Evolutionary conservation across 2,329 filamentous ascomycete species (phyloP), one percentile per base, ranked within the genome.

Genomic region (Cytospora piceae): DNA sequence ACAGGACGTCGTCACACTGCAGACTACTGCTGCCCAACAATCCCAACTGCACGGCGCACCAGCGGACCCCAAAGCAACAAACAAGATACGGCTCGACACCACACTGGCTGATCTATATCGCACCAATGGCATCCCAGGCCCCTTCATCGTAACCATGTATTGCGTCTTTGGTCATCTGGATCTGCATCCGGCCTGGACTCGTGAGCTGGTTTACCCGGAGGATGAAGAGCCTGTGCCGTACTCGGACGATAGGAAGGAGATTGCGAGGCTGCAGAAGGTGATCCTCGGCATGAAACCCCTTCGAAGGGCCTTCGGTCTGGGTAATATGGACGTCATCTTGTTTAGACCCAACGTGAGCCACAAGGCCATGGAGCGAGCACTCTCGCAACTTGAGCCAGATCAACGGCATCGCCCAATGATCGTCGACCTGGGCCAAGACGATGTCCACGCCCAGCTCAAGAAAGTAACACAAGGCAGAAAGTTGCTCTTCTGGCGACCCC

Each of bases 161-260:
- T 72, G 70, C 27, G 70, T 72, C 54, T 72, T 72, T 51, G 69
- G 64, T 1, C 69, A 70, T 17, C 58, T 72, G 64, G 70, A 72
- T 31, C 68, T 72, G 22, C 70, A 72, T 46, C 68, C 70, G 0
- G 62, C 55, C 11, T 71, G 71, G 49, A 69, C 70, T 8, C 61
- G 69, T 34, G 70, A 72, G 65, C 53, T 63, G 20, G 52, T 67
- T 34, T 72, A 67, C 39, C 70, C 70, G 7, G 70, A 72, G 42
- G 70, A 72, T 42, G 70, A 71, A 59, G 70, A 72, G 60, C 70
- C 70, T 20, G 69, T 72, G 17, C 70, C 70, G 6, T 70, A 67
- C 32, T 64, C 66, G 9, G 49, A 65, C 20, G 58, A 71, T 46
- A 24, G 63, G 55, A 31, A 61, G 14, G 70, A 70, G 63, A 65